A percentile compares a stretch with the other conserved stretches of the same genome.
Conservation (phyloP, 495 filamentous ascomycete genomes). For the Podospora pseudoanserina region DNA sequence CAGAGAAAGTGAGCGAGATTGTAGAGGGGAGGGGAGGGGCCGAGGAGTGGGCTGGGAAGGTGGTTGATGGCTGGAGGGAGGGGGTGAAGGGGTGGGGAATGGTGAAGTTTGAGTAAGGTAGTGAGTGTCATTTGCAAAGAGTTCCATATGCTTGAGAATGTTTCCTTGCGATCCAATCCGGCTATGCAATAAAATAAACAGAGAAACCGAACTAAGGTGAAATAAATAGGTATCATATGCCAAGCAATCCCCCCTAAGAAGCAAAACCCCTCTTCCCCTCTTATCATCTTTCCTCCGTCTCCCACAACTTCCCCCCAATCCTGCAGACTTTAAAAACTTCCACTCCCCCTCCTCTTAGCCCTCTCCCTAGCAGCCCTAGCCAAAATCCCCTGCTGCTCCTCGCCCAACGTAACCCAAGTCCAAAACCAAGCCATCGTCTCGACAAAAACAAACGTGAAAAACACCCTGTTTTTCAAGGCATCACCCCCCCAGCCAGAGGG, state of each 20-base stretch:
- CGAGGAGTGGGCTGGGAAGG: constrained; percentile 41
- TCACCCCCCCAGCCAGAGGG: constrained; percentile 44
- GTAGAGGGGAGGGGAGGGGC: constrained; percentile 27
- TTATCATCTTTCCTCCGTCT: not conserved
- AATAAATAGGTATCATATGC: not conserved
- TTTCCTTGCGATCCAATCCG: not conserved
- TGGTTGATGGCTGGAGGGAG: constrained; percentile 45
- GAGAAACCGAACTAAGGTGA: not conserved
- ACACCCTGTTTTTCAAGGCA: constrained; percentile 69
- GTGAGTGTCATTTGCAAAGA: too few species aligned
- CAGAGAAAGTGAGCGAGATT: constrained; percentile 23
- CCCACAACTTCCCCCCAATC: not conserved
- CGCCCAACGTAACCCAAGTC: constrained; percentile 58
- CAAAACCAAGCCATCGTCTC: constrained; percentile 88
- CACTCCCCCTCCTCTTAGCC: constrained; percentile 23
- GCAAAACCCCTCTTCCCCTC: not conserved
- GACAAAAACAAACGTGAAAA: constrained; percentile 80
- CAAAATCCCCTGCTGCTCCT: constrained; percentile 44
- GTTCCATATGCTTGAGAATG: not conserved
- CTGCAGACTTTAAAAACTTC: not conserved
- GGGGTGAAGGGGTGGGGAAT: constrained; percentile 41
- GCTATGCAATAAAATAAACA: not conserved
- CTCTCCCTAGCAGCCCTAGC: constrained; percentile 31
- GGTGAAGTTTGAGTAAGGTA: constrained; percentile 29
- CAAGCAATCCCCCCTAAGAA: not conserved